Evolutionary conservation across 352 stramenopile species (phyloP).

Genomic region (Hyaloperonospora arabidopsidis): DNA sequence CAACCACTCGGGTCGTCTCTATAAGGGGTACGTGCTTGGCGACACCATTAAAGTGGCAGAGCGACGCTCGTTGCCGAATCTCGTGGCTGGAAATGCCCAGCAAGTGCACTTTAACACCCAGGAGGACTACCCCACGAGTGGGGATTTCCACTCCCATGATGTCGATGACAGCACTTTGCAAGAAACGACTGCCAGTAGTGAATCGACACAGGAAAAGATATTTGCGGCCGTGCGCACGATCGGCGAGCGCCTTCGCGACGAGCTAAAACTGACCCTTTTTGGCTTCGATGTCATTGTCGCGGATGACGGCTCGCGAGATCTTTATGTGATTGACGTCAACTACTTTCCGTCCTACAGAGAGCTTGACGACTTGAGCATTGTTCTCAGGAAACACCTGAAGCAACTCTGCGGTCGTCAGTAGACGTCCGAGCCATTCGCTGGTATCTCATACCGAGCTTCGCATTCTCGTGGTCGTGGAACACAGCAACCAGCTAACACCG

Average conservation of each 20-base stretch:
- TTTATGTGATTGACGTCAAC: slow-evolving; percentile 82
- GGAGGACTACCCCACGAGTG: slow-evolving; percentile 56
- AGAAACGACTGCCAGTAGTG: slow-evolving; percentile 2
- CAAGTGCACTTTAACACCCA: slow-evolving; percentile 79
- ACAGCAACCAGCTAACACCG: slow-evolving; percentile 52
- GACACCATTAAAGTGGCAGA: slow-evolving; percentile 70
- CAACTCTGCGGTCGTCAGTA: slow-evolving; percentile 27
- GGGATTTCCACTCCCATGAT: slow-evolving; percentile 46
- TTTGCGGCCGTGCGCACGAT: slow-evolving; percentile 53
- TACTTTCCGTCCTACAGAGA: slow-evolving; percentile 86
- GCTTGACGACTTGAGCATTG: slow-evolving; percentile 51
- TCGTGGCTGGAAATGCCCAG: slow-evolving; percentile 36
- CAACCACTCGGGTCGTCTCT: slow-evolving; percentile 71
- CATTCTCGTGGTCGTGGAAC: slow-evolving; percentile 26
- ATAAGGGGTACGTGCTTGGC: slow-evolving; percentile 80
- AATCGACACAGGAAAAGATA: slow-evolving; percentile 39
- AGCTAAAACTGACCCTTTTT: slow-evolving; percentile 65
- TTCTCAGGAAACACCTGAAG: slow-evolving; percentile 58
- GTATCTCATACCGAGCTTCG: slow-evolving; percentile 1
- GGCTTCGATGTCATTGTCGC: slow-evolving; percentile 82
- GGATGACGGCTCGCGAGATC: slow-evolving; percentile 35
- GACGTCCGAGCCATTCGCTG: slow-evolving; percentile 1
- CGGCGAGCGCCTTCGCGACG: slow-evolving; percentile 48
- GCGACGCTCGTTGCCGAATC: slow-evolving; percentile 65
- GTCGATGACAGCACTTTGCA: slow-evolving; percentile 3